These are phyloP conservation scores for Pluteus cervinus DNA, from an alignment of 768 basidiomycete species.

Conservation along the genomic window DNA sequence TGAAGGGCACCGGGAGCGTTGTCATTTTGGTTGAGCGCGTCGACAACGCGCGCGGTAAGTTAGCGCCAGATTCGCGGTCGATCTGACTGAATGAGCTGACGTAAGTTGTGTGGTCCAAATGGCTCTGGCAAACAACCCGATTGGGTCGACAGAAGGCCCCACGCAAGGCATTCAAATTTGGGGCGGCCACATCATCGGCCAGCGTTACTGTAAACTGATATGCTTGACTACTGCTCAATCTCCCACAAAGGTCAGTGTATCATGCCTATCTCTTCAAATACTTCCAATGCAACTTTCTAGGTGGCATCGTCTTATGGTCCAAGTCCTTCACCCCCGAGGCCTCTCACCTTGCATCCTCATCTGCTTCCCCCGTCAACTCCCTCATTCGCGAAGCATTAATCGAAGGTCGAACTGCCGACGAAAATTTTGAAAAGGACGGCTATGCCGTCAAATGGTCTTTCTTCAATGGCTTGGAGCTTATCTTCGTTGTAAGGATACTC, in stretches of 20 bases:
- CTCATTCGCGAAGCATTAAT: constrained; percentile 89
- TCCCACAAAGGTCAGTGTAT: constrained; percentile 72
- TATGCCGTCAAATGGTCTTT: constrained; percentile 94
- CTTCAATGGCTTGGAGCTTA: constrained; percentile 91
- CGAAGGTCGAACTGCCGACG: constrained; percentile 77
- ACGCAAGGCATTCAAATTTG: too few species aligned
- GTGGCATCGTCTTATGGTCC: constrained; percentile 92
- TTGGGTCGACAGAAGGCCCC: too few species aligned
- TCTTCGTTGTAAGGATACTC: constrained; percentile 76
- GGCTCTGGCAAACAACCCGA: constrained; percentile 3
- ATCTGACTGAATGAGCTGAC: constrained; percentile 8
- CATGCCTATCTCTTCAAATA: not conserved
- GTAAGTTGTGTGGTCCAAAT: constrained; percentile 9
- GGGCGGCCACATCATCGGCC: too few species aligned
- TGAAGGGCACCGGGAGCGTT: not conserved
- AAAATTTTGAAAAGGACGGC: constrained; percentile 89
- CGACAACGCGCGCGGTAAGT: not conserved
- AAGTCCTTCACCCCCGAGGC: constrained; percentile 90
- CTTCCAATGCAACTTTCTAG: constrained; percentile 31
- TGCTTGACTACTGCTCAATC: constrained; percentile 96
- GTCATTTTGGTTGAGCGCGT: constrained; percentile 4
- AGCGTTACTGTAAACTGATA: constrained; percentile 20
- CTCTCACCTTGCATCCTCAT: constrained; percentile 57
- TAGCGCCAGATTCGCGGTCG: too few species aligned
- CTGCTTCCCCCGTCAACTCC: constrained; percentile 80